Evolutionary conservation across 345 rosid species (phyloP), one percentile per base, ranked within the genome.

Genomic region (Populus alba): DNA sequence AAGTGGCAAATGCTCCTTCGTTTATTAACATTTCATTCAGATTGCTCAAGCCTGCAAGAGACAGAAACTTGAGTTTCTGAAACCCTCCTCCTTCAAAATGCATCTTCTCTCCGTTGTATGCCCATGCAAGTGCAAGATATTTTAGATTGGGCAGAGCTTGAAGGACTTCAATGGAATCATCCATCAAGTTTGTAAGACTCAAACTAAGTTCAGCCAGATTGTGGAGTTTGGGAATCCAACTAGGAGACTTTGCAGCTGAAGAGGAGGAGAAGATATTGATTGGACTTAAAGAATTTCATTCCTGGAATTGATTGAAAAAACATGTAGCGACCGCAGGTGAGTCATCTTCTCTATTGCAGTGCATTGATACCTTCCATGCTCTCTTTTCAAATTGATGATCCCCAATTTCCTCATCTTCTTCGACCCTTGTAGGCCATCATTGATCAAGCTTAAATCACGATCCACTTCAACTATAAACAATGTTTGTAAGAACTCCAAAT

Each of bases 1-100:
- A 53, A 53, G 43, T 51, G 75, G 66, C 8, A 72, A 72, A 53
- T 53, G 75, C 45, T 72, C 66, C 75, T 72, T 72, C 27, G 5
- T 72, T 39, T 22, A 72, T 53, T 29, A 29, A 31, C 8, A 72
- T 2, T 35, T 15, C n/a, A 0, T 53, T 51, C 66, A 72, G 10
- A 11, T 7, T 7, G 3, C 1, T 33, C 29, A 72, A 53, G 4
- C n/a, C 8, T 17, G 0, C 4, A 17, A 72, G 65, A 31, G 8
- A 18, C 17, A 72, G 20, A 33, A 31, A 6, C 75, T 39, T 9
- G 13, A 41, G 45, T 41, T 41, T 41, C 45, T 41, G 45, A 41
- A 41, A 41, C 45, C 13, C 33, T 31, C 43, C 65, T 53, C 13
- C 20, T 25, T 22, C 57, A 53, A 72, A 45, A 71, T 47, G 59